These are phyloP conservation scores for Xylaria sp. DNA, from an alignment of 2,329 filamentous ascomycete species.

Conservation along the genomic window DNA sequence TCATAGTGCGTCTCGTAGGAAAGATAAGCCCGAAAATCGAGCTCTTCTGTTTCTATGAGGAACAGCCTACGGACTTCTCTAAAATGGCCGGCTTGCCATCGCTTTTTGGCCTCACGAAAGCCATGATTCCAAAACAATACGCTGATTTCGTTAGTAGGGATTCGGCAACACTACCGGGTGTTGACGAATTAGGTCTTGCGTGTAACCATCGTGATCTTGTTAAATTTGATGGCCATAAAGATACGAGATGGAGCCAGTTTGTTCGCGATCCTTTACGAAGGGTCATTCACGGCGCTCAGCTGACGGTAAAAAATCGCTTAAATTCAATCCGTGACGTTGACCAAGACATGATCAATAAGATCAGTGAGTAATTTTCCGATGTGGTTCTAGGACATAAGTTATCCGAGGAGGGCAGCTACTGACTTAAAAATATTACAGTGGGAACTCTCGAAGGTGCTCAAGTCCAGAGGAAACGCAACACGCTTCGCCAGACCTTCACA, in stretches of 20 bases:
- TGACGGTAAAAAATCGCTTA: conserved; percentile 45
- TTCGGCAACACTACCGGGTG: conserved; percentile 47
- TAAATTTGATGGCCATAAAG: conserved; percentile 50
- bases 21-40: conserved; percentile 46
- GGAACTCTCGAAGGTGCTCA: conserved; percentile 44
- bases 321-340: conserved; percentile 47
- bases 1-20: conserved; percentile 39
- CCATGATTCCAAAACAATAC: conserved; percentile 42
- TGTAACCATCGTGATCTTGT: conserved; percentile 49
- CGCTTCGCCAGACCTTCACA: conserved; percentile 39
- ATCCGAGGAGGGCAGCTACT: background rate
- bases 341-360: conserved; percentile 39
- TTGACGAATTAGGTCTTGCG: conserved; percentile 44
- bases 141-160: conserved; percentile 48
- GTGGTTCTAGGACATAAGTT: too few species aligned
- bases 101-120: conserved; percentile 38
- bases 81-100: conserved; percentile 44
- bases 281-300: conserved; percentile 45
- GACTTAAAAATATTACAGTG: conserved; percentile 12
- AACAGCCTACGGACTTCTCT: conserved; percentile 47
- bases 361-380: conserved; percentile 24
- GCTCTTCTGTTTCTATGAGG: conserved; percentile 49
- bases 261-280: conserved; percentile 47
- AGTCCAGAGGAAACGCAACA: conserved; percentile 43
- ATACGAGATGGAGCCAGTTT: conserved; percentile 44